Conservation (phyloP, 306 rosid species). For the Fragaria iinumae region DNA sequence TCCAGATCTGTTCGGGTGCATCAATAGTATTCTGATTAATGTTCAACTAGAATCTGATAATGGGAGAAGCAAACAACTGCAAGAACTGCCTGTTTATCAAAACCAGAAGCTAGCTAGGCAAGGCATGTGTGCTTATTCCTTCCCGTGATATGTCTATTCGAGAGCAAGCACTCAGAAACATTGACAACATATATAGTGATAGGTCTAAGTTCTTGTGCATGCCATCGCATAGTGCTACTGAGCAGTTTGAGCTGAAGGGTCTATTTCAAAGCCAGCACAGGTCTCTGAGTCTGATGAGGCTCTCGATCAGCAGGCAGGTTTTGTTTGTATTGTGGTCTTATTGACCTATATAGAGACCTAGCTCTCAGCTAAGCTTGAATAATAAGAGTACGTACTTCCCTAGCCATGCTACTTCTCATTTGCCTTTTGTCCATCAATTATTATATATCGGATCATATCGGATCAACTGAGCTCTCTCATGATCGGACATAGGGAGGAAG, state of each 20-base stretch:
- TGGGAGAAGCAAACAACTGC: not conserved
- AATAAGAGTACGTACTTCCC: not conserved
- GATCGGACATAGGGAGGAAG: conserved; percentile 8
- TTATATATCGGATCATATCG: not conserved
- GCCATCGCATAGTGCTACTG: not conserved
- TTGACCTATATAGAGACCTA: conserved; percentile 9
- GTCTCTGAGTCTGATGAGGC: conserved; percentile 1
- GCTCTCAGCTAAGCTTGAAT: conserved; percentile 15
- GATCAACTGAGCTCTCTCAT: not conserved
- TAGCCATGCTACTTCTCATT: not conserved
- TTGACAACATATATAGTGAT: not conserved
- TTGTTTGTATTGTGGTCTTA: conserved; percentile 44
- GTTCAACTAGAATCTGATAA: not conserved
- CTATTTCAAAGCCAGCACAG: conserved; percentile 44
- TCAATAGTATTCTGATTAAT: not conserved
- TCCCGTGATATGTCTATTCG: conserved; percentile 1
- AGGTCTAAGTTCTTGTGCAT: not conserved
- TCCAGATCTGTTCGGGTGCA: not conserved
- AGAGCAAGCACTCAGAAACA: not conserved
- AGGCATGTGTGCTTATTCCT: not conserved
- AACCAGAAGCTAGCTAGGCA: not conserved
- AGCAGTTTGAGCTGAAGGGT: conserved; percentile 39
- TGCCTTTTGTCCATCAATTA: conserved; percentile 42
- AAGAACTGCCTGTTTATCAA: not conserved
- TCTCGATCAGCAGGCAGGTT: conserved; percentile 17